Evolutionary conservation across 208 protist species (phyloP).

Genomic region (Acanthamoeba divionensis): DNA sequence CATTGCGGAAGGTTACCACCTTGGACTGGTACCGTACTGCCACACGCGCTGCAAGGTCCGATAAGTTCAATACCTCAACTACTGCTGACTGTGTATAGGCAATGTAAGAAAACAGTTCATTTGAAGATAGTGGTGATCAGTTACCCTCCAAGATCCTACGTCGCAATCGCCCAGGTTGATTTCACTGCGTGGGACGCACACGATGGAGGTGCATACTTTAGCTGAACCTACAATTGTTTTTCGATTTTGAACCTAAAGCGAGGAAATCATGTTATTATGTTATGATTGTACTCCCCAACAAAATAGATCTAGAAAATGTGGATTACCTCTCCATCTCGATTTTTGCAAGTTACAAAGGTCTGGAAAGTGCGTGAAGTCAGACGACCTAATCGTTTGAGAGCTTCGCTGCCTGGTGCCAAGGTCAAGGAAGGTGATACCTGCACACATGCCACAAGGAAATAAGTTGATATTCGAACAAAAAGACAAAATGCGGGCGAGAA

Average conservation of each 20-base stretch:
- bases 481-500: background rate
- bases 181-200: constrained; percentile 41
- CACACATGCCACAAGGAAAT: background rate
- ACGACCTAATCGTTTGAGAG: background rate
- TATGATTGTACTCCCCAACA: no score
- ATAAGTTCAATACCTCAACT: constrained; percentile 59
- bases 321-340: constrained; percentile 1
- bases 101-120: background rate
- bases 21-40: constrained; percentile 59
- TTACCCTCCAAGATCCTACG: constrained; percentile 36
- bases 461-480: background rate
- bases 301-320: no score
- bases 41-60: constrained; percentile 63
- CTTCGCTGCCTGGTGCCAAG: background rate
- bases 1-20: constrained; percentile 53
- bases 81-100: background rate
- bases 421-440: background rate
- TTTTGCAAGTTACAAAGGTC: background rate
- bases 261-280: no score
- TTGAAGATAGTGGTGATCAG: background rate
- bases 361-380: background rate
- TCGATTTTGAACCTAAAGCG: background rate
- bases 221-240: constrained; percentile 49
- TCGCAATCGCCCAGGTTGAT: constrained; percentile 70
- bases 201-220: constrained; percentile 60